phyloP scores from a whole-genome alignment of 306 rosid species.

The Sechiopsis laciniata region DNA sequence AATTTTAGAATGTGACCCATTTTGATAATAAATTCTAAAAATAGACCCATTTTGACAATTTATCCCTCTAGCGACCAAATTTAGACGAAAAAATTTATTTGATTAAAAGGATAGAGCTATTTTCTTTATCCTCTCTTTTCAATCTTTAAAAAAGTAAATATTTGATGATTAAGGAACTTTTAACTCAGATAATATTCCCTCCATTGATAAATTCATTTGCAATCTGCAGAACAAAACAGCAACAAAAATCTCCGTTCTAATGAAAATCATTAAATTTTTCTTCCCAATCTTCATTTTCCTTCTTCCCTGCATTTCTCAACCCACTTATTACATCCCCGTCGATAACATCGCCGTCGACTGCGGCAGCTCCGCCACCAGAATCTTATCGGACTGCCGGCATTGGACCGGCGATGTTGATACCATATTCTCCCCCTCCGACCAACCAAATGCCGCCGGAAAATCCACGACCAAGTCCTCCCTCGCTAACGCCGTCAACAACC shows the following conservation, averaged over 20 bases:
- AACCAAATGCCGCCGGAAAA: not conserved
- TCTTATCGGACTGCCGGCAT: not conserved
- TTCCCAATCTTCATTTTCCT: not conserved
- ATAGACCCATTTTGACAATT: too few species aligned
- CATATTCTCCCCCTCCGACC: not conserved
- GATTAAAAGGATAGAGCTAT: too few species aligned
- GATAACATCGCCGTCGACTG: conserved; percentile 22
- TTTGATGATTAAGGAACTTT: too few species aligned
- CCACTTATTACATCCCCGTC: not conserved
- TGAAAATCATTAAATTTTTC: not conserved
- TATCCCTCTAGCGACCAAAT: too few species aligned
- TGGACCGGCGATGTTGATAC: conserved; percentile 29
- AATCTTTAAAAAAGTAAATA: too few species aligned
- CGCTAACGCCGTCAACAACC: not conserved
- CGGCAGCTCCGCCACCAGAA: not conserved
- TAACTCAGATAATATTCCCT: too few species aligned
- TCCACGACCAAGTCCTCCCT: not conserved
- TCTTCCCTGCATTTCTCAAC: not conserved
- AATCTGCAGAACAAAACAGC: too few species aligned
- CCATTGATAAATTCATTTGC: too few species aligned
- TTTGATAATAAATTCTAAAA: too few species aligned
- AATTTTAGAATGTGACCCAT: too few species aligned
- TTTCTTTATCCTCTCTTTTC: too few species aligned
- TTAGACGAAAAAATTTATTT: too few species aligned
- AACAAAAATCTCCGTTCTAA: not conserved